These are phyloP conservation scores for Sporobolomyces pararoseus DNA, from an alignment of 768 basidiomycete genomes.

Conservation along the genomic window DNA sequence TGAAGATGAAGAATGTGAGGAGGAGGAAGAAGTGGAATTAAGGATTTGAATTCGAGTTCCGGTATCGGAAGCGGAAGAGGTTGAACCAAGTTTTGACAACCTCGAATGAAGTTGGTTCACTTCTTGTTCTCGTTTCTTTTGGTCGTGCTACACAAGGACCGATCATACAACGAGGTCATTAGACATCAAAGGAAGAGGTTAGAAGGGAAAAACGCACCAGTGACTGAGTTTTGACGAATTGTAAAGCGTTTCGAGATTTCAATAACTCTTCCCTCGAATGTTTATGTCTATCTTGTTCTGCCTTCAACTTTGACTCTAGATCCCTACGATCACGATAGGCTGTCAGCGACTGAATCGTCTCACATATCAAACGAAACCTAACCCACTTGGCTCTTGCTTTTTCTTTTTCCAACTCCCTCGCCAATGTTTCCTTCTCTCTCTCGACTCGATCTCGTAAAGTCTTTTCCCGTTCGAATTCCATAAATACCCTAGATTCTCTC, in stretches of 20 bases:
- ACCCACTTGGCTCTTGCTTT: slow-evolving; percentile 15
- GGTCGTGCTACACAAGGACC: background rate
- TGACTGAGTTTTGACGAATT: slow-evolving; percentile 8
- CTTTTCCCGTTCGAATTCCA: slow-evolving; percentile 13
- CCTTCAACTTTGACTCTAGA: background rate
- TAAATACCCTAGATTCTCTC: background rate
- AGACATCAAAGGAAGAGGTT: no score
- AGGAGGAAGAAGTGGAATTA: background rate
- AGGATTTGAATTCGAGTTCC: background rate
- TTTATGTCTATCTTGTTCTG: background rate
- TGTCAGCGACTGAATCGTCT: no score
- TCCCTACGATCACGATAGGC: slow-evolving; percentile 4
- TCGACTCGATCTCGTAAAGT: background rate
- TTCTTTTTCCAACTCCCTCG: slow-evolving; percentile 19
- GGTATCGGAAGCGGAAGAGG: no score
- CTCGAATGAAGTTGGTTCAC: background rate
- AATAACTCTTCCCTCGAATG: background rate
- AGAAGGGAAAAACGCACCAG: background rate
- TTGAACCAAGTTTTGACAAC: slow-evolving; percentile 4
- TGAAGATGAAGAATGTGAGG: background rate
- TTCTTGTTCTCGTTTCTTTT: slow-evolving; percentile 20
- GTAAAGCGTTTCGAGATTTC: slow-evolving; percentile 8
- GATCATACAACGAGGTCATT: no score
- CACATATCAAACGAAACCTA: background rate
- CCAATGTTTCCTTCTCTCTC: background rate